Base-by-base conservation (phyloP, 2,329 filamentous ascomycete genomes). In the Phymatotrichopsis omnivora region DNA sequence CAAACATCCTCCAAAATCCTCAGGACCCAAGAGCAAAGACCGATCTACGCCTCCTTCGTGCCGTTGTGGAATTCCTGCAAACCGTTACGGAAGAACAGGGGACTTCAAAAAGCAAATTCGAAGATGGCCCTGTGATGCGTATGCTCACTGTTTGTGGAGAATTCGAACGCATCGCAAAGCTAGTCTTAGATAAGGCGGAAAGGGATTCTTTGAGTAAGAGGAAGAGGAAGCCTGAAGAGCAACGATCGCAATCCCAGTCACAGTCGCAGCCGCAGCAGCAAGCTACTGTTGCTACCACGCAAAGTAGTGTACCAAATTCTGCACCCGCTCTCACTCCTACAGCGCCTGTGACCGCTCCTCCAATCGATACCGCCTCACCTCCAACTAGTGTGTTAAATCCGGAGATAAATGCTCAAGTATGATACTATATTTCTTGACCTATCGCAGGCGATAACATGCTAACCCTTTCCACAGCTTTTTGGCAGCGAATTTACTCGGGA, bases 71-170 rank as follows among this genome's bases (percentile, higher is more conserved):
- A 32, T 98, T 96, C 64, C 67, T 98, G 25, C 85, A 83, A 3
- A 87, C 85, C 64, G 72, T 98, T 10, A 83, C 83, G n/a, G 76
- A 82, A 27, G 89, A 96, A 58, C 84, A 87, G 53, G 83, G 86
- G 46, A 91, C 87, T 47, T 84, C 86, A 31, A 87, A 85, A 5
- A 35, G 23, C 22, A 51, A 43, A 34, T 43, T 50, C 11, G 38
- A 48, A 29, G 50, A 51, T 22, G 56, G 51, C 14, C 54, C 51
- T 58, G 85, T 96, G 4, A 85, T 85, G 61, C 82, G 91, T 38
- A 96, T 96, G 85, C 74, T 95, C 14, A 82, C 80, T 19, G 81
- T 96, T 1, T 96, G 89, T 63, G 77, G 84, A n/a, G 91, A 98
- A 60, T 98, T 98, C 57, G 87, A 94, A 63, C 78, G 91, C 47